Percentiles rank a stretch among this genome's conserved stretches.
Conservation (phyloP, 352 stramenopile genomes). For the Phytophthora pinifolia region DNA sequence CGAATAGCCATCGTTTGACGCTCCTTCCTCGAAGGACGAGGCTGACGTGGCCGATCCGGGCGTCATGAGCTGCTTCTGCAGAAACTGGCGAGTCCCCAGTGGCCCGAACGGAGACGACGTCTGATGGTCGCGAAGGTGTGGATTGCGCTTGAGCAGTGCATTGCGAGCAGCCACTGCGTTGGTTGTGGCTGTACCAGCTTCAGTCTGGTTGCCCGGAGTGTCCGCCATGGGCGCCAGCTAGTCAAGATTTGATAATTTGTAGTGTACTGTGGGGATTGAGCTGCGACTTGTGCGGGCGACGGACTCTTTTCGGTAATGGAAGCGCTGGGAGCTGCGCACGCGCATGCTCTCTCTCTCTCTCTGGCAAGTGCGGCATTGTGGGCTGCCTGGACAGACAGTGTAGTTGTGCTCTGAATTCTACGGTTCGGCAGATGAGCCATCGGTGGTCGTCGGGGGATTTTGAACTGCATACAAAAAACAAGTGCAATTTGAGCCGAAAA, state of each 20-base stretch:
- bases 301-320: slow-evolving; percentile 33
- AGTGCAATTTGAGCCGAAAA: background rate
- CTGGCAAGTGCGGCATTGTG: background rate
- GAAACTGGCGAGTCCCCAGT: slow-evolving; percentile 27
- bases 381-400: background rate
- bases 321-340: background rate
- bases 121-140: slow-evolving; percentile 18
- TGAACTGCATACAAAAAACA: background rate
- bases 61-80: slow-evolving; percentile 36
- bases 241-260: slow-evolving; percentile 7
- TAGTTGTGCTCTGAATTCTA: no score
- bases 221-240: slow-evolving; percentile 14
- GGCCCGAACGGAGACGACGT: slow-evolving; percentile 22
- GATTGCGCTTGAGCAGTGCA: slow-evolving; percentile 29
- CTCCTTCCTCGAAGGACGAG: slow-evolving; percentile 38
- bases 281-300: slow-evolving; percentile 16
- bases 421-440: slow-evolving; percentile 23
- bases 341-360: background rate
- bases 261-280: slow-evolving; percentile 3
- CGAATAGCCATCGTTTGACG: slow-evolving; percentile 29
- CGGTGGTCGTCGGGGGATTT: background rate
- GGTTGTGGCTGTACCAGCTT: slow-evolving; percentile 16
- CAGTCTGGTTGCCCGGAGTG: slow-evolving; percentile 9
- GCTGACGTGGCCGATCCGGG: slow-evolving; percentile 35
- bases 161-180: background rate